Base-by-base conservation (phyloP, 176 grass and related monocot genomes). In the Thinopyrum elongatum region DNA sequence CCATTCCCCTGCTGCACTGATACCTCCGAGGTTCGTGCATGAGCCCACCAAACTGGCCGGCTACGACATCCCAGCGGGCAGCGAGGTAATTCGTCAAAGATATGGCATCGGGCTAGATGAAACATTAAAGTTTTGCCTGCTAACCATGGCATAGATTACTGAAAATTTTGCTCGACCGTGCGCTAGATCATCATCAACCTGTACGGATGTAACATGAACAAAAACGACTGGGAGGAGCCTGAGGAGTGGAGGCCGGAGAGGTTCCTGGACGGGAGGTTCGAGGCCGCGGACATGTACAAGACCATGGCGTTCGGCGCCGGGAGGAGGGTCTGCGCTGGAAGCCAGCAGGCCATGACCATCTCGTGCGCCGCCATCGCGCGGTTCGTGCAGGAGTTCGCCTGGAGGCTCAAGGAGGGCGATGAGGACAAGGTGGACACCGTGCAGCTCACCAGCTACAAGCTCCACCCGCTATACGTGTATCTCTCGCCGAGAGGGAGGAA, bases 161-260 rank as follows among this genome's bases (percentile, higher is more conserved):
- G 15, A 77, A 88, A 30, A 2, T 8, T 3, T 30, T 38, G 5
- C 11, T 15, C 8, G 42, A 68, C 21, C 30, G 30, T 60, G 3
- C 74, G 51, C 59, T 77, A 97, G 92, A 78, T 97, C 34, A 53
- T 89, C 25, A 84, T 94, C 86, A 98, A 98, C 60, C 30, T 98
- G 25, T 93, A 95, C 12, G 95, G 69, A 14, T 98, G 95, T 73
- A 95, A 98, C 83, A 94, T 98, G 95, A 88, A 94, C 89, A 93
- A 89, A 41, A 80, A 42, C 4, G 91, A 90, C 3, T 95, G 95
- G 95, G 67, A 82, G 6, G 73, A 86, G 22, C 95, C 95, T 0
- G 77, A 95, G 71, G 87, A 92, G 49, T 98, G 95, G 95, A 89
- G 36, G 31, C 93, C 95, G 7, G 95, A 95, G 86, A 91, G 95